Base-by-base conservation (phyloP, 352 stramenopile genomes). In the Globisporangium megalacanthum region DNA sequence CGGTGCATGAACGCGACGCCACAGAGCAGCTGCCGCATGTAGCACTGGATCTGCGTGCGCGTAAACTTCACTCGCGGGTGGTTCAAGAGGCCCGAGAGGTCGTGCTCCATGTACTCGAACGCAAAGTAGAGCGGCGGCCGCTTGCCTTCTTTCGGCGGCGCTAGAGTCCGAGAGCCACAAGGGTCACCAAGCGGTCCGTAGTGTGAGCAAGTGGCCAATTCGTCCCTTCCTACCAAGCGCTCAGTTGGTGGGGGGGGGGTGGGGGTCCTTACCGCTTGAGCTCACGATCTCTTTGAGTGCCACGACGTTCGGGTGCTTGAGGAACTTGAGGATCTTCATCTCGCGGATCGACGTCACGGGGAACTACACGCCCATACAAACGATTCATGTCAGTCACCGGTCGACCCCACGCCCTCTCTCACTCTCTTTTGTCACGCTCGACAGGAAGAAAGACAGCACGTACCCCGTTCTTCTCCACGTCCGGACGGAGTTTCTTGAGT, bases 321-420 rank as follows among this genome's bases (percentile, higher is more conserved):
- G 73, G 39, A 91, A 83, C 70, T 98, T 98, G 4, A 99, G 73
- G 49, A 99, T 98, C 76, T 98, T 98, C 69, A 99, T 99, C 68
- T 99, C 96, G 14, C 96, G 88, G 55, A 99, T 96, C 13, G 96
- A 96, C 25, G 93, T 98, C 37, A 97, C 75, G 1, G 96, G 95
- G 53, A 99, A 94, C 86, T 97, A 42, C 14, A 29, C 29, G 36
- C 8, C 25, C 25, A 29, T 29, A 29, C 25, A 29, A 29, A 29
- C 25, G 2, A 29, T 29, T 29, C 25, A 29, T 29, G 25, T 29
- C 25, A 29, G 25, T 29, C 25, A 29, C 1, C 25, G 25, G 25
- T 29, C 25, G 25, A 29, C 25, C 25, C 25, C 37, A 42, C 10
- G 37, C 36, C 8, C 36, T 42, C 2, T 4, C 25, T 29, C 25